A percentile compares a stretch with the other conserved stretches of the same genome.
Evolutionary conservation across 768 basidiomycete species (phyloP).

Genomic region (Mycena maculata): DNA sequence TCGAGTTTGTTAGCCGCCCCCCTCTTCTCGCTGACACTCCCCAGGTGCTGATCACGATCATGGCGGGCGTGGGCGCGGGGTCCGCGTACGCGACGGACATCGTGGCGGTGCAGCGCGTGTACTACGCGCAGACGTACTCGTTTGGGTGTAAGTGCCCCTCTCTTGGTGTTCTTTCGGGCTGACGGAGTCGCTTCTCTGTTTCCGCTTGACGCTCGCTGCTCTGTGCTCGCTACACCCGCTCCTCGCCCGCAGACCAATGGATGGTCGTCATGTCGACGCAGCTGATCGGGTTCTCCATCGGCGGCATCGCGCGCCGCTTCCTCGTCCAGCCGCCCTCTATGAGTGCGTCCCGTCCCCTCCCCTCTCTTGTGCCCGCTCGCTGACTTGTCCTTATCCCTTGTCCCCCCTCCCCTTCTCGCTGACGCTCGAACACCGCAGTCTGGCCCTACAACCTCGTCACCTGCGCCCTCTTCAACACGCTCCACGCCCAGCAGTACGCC

Average conservation of each 20-base stretch:
- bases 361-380: conserved; percentile 36
- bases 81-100: conserved; percentile 78
- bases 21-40: conserved; percentile 46
- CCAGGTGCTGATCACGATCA: conserved; percentile 73
- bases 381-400: conserved; percentile 44
- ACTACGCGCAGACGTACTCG: conserved; percentile 72
- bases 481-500: conserved; percentile 78
- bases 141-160: too few relatives aligned
- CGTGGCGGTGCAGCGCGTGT: conserved; percentile 78
- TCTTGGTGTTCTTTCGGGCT: too few relatives aligned
- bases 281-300: conserved; percentile 86
- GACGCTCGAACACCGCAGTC: conserved; percentile 56
- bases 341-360: conserved; percentile 55
- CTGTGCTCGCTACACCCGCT: too few relatives aligned
- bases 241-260: too few relatives aligned
- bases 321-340: conserved; percentile 79
- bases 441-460: conserved; percentile 84
- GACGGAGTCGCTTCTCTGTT: too few relatives aligned
- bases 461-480: conserved; percentile 83
- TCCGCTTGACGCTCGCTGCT: too few relatives aligned
- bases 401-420: background rate
- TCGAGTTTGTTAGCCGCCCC: conserved; percentile 20
- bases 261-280: conserved; percentile 82
- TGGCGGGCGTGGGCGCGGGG: conserved; percentile 66
- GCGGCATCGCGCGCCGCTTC: conserved; percentile 77